These are phyloP conservation scores for Zelopaecilomyces penicillatus DNA, from an alignment of 2,329 filamentous ascomycete species.

Conservation along the genomic window DNA sequence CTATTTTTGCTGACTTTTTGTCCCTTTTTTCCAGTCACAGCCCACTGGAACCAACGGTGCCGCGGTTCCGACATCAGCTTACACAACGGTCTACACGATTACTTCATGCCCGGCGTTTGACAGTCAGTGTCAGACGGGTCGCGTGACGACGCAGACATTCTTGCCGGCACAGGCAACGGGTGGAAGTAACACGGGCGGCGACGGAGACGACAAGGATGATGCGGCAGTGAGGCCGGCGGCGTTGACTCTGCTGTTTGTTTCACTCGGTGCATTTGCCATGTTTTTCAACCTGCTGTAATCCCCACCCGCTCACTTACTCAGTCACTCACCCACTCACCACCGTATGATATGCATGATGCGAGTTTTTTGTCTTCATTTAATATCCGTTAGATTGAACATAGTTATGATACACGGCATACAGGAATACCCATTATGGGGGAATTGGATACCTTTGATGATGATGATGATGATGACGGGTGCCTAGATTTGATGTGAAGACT, in stretches of 20 bases:
- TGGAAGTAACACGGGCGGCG: background rate
- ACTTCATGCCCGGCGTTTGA: slow-evolving; percentile 18
- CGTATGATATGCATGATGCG: no score
- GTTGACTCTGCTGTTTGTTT: background rate
- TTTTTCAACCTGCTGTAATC: no score
- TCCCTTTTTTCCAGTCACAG: slow-evolving; percentile 5
- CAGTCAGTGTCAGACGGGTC: slow-evolving; percentile 12
- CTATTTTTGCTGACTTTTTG: background rate
- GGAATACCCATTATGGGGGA: no score
- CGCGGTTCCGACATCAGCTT: slow-evolving; percentile 9
- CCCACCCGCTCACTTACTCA: no score
- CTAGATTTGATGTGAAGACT: no score
- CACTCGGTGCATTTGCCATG: no score
- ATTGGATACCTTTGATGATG: no score
- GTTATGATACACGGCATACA: no score
- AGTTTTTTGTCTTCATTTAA: no score
- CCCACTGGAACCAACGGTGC: slow-evolving; percentile 2
- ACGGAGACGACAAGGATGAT: slow-evolving; percentile 7
- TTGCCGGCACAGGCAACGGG: slow-evolving; percentile 4
- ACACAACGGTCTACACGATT: slow-evolving; percentile 18
- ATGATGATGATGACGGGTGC: no score
- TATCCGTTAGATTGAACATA: no score
- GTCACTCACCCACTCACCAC: no score
- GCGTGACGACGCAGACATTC: slow-evolving; percentile 15
- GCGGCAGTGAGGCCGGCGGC: slow-evolving; percentile 2